Evolutionary conservation across 140 eudicot species (phyloP), one percentile per base, ranked within the genome.

Genomic region (Ambrosia hybrid): DNA sequence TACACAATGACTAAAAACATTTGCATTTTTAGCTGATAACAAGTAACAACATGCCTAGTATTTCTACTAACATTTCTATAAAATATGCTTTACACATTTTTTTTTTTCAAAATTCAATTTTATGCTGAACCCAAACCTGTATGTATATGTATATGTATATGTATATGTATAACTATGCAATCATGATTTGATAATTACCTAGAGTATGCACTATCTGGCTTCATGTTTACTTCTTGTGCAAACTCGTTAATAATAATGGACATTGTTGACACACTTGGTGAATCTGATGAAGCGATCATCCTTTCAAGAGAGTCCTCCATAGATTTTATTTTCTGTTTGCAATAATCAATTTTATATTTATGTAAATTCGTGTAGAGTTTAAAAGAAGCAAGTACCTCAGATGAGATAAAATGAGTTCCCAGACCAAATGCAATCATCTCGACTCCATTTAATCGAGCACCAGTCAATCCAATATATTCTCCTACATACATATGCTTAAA

Each of bases 341-440:
- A 7, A 38, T 3, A 9, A 60, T 34, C 38, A 30, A 26, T 59
- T 33, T 0, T 16, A 60, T 33, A 10, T 37, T 37, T 1, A 5
- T 6, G 48, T 4, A n/a, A 58, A 71, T 43, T 11, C 7, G n/a
- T 3, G 33, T 49, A 21, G 15, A 51, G 15, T 6, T 1, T 3
- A 16, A 63, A 11, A 61, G 16, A 46, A 30, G 46, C 58, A 72
- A 52, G 45, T 71, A 84, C 89, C 84, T 78, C 49, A 15, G 89
- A 81, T 10, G 62, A 77, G 26, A 84, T 65, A 46, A 78, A 84
- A 69, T 84, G 86, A 59, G 89, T 81, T 57, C 84, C 89, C 10
- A 84, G 86, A 13, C 89, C 89, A 62, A 81, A 81, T 6, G 84
- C 79, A 66, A 84, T 75, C 89, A 84, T 74, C 60, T 78, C 84